Percentiles rank a stretch among this genome's conserved stretches.
These are phyloP conservation scores for Cucurbita argyrosperma DNA, from an alignment of 306 rosid genomes.

Conservation along the genomic window DNA sequence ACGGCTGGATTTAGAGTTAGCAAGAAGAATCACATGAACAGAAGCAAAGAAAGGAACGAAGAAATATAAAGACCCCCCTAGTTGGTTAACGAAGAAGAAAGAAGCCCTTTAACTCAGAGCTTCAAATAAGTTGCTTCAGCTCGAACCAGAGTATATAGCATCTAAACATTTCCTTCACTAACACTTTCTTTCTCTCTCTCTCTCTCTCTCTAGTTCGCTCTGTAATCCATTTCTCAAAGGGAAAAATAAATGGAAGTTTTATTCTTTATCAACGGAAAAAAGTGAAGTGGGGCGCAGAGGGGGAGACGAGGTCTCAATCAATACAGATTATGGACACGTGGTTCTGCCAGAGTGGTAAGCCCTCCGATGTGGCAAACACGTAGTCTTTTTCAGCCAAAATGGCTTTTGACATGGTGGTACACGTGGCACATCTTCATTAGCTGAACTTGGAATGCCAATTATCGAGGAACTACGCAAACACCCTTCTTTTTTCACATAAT, in stretches of 20 bases:
- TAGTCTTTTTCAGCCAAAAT: conserved; percentile 2
- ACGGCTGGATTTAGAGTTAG: not conserved
- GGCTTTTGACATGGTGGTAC: conserved; percentile 23
- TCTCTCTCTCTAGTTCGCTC: not conserved
- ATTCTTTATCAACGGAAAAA: conserved; percentile 41
- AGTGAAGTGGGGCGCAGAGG: conserved; percentile 14
- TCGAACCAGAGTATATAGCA: not conserved
- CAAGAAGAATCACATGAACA: not conserved
- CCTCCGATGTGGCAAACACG: conserved; percentile 25
- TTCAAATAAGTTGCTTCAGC: not conserved
- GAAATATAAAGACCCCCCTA: not conserved
- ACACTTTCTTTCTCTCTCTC: not conserved
- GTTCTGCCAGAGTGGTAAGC: not conserved
- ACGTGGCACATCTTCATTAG: conserved; percentile 3
- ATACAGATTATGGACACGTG: conserved; percentile 34
- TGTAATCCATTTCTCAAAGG: not conserved
- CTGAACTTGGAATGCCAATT: not conserved
- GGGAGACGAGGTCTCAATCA: conserved; percentile 24
- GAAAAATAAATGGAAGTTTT: conserved; percentile 3
- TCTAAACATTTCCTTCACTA: not conserved
- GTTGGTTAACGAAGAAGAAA: not conserved
- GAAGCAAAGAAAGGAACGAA: not conserved
- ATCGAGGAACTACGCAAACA: not conserved
- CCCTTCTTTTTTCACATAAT: not conserved
- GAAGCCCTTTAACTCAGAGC: not conserved